A percentile compares a stretch with the other conserved stretches of the same genome.
phyloP scores from a whole-genome alignment of 495 filamentous ascomycete species.

The Chaetomidium leptoderma region DNA sequence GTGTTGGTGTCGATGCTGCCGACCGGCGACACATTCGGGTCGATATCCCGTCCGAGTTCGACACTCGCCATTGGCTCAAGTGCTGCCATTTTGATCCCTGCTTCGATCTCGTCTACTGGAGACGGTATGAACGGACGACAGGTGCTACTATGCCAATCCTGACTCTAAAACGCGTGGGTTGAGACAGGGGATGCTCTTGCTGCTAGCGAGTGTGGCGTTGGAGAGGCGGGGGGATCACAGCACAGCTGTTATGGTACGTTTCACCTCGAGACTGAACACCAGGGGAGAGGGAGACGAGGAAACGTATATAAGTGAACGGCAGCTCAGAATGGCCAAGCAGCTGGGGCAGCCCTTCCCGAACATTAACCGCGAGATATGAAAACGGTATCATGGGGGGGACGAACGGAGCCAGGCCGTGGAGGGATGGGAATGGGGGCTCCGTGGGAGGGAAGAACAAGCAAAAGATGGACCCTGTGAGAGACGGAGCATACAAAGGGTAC shows the following conservation, averaged over 20 bases:
- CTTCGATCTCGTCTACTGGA: background rate
- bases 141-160: background rate
- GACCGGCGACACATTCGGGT: conserved; percentile 39
- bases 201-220: conserved; percentile 4
- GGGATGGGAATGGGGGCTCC: conserved; percentile 5
- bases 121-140: background rate
- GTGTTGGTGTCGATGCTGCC: conserved; percentile 42
- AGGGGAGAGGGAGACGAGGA: conserved; percentile 4
- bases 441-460: conserved; percentile 3
- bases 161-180: background rate
- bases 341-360: conserved; percentile 12
- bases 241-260: conserved; percentile 11
- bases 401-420: conserved; percentile 13
- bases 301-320: conserved; percentile 17
- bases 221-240: conserved; percentile 9
- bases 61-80: conserved; percentile 23
- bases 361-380: conserved; percentile 23
- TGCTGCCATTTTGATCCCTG: conserved; percentile 12
- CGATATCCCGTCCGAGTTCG: conserved; percentile 31
- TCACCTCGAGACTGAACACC: background rate
- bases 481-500: conserved; percentile 15
- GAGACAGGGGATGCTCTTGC: background rate
- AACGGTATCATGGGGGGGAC: conserved; percentile 12
- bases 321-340: background rate
- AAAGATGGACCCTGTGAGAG: conserved; percentile 4